Base-by-base conservation (phyloP, 202 grass and related monocot species). In the Setaria viridis region DNA sequence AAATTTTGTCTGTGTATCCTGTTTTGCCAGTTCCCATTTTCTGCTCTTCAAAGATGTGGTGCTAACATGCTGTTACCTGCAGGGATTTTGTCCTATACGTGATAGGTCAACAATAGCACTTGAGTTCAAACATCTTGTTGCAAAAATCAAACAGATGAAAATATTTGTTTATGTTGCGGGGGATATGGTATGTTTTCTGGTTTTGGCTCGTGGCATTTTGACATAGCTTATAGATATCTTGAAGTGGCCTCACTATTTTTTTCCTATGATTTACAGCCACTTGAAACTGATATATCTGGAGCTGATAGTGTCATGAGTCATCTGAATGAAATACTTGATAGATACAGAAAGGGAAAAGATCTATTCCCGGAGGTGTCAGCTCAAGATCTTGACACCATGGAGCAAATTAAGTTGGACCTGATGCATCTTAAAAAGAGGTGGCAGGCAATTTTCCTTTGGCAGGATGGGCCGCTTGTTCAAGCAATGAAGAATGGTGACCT, bases 391-490 rank as follows among this genome's bases (percentile, higher is more conserved):
- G 87, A 74, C 58, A 75, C 68, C 72, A 63, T 93, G 79, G 87
- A 95, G 77, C 84, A 95, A 90, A 79, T 93, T 79, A 95, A 87
- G 89, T 76, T 72, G 78, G 89, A 95, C 70, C 15, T 98, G 34
- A 92, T 89, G 73, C 76, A 88, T 80, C 88, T 98, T 69, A 84
- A 95, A 80, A 85, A 91, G 65, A 95, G 90, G 45, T 98, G 89
- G 93, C 88, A 94, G 72, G 47, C 84, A 80, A 88, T 98, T 85
- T 98, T 98, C 48, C 74, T 93, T 75, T 98, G 95, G 95, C 95
- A 98, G 74, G 95, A 98, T 90, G 95, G 95, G 42, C 93, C 91
- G 10, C 95, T 98, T 89, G 93, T 98, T 67, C 86, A 94, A 89
- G 95, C 95, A 30, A 98, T 98, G 93, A 94, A 92, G 81, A 66